Evolutionary conservation across 2,329 filamentous ascomycete species (phyloP).

Genomic region (Epichloe sp.): DNA sequence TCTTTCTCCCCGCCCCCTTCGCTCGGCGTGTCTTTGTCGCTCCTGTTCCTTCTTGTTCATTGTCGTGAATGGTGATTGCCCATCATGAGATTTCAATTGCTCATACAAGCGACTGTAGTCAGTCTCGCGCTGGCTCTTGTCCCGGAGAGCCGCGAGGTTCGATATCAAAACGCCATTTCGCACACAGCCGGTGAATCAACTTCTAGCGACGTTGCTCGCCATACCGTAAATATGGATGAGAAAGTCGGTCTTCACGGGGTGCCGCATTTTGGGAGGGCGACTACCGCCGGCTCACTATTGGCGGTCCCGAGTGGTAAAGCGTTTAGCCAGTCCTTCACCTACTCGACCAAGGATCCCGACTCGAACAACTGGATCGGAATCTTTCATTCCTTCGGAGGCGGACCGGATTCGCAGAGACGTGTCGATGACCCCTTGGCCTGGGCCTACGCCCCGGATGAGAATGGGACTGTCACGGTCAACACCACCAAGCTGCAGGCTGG

Average conservation of each 20-base stretch:
- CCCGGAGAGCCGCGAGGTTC: neutral
- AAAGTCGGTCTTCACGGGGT: neutral
- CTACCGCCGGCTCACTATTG: neutral
- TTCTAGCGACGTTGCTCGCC: neutral
- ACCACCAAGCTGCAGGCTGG: constrained; percentile 15
- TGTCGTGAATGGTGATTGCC: neutral
- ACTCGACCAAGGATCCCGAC: constrained; percentile 15
- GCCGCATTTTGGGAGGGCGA: neutral
- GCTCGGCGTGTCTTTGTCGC: neutral
- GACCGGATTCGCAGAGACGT: constrained; percentile 19
- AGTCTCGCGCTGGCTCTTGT: neutral
- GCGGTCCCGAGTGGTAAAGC: neutral
- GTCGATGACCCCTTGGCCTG: constrained; percentile 17
- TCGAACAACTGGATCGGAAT: constrained; percentile 26
- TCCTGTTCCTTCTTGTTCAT: neutral
- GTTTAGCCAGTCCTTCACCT: constrained; percentile 12
- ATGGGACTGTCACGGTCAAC: constrained; percentile 17
- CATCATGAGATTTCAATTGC: constrained; percentile 1
- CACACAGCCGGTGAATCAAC: neutral
- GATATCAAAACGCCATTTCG: neutral
- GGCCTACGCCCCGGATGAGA: constrained; percentile 17
- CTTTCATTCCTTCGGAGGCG: constrained; percentile 20
- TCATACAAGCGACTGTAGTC: constrained; percentile 1
- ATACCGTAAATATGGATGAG: neutral
- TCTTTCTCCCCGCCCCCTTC: neutral